These are phyloP conservation scores for Hibiscus syriacus DNA, from an alignment of 345 rosid species.

Conservation along the genomic window DNA sequence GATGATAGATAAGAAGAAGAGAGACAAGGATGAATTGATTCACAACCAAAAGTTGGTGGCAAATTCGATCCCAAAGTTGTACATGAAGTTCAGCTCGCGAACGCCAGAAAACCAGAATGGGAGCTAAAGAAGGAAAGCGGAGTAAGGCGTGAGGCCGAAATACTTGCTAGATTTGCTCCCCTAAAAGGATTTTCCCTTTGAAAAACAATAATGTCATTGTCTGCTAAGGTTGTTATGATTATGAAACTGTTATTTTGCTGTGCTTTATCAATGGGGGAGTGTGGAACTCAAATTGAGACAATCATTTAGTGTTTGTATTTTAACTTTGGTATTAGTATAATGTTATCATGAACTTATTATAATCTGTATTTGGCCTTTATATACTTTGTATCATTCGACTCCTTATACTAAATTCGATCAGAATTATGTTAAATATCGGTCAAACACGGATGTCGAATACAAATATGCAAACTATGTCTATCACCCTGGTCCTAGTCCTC, in stretches of 20 bases:
- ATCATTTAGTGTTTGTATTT: no score
- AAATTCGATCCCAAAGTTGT: conserved; percentile 40
- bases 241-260: not conserved
- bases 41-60: conserved; percentile 45
- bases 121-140: conserved; percentile 47
- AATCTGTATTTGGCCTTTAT: no score
- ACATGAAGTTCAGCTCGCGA: conserved; percentile 49
- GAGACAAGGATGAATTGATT: conserved; percentile 31
- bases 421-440: not conserved
- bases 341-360: no score
- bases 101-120: conserved; percentile 42
- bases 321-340: no score
- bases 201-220: not conserved
- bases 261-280: not conserved
- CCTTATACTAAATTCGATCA: no score
- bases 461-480: not conserved
- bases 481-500: not conserved
- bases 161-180: conserved; percentile 42
- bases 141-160: conserved; percentile 37
- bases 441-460: not conserved
- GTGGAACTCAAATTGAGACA: no score
- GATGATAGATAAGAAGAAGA: conserved; percentile 30
- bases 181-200: conserved; percentile 41
- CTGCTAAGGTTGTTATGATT: not conserved
- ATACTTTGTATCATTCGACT: no score